A percentile compares a stretch with the other conserved stretches of the same genome.
Evolutionary conservation across 225 moss, liverwort and hornwort species (phyloP).

Genomic region (Asterella californica): DNA sequence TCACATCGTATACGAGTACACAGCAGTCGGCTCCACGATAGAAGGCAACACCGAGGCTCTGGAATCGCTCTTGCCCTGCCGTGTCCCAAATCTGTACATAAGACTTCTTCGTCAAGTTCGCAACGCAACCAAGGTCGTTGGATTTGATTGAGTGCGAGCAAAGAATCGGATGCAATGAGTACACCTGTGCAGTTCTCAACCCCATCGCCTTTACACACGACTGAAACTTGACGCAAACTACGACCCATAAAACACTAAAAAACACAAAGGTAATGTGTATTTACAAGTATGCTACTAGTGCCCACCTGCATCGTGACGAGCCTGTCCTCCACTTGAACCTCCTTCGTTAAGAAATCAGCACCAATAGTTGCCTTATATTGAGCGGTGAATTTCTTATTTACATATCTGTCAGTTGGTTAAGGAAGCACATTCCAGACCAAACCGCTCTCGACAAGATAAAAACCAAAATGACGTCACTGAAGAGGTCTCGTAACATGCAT

Average conservation of each 20-base stretch:
- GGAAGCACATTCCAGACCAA: conserved; percentile 8
- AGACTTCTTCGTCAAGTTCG: background rate
- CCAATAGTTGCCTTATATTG: conserved; percentile 99
- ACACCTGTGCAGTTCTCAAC: background rate
- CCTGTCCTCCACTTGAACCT: conserved; percentile 97
- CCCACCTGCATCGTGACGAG: conserved; percentile 97
- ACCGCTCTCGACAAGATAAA: background rate
- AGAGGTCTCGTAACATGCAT: background rate
- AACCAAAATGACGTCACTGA: background rate
- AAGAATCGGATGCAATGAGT: background rate
- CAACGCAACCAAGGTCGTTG: background rate
- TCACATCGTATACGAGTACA: conserved; percentile 94
- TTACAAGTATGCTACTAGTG: background rate
- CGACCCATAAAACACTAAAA: background rate
- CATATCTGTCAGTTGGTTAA: conserved; percentile 53
- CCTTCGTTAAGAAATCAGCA: conserved; percentile 93
- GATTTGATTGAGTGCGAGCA: background rate
- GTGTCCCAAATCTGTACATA: conserved; percentile 85
- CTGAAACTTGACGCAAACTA: background rate
- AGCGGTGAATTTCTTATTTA: conserved; percentile 99
- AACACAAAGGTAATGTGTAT: too few relatives aligned
- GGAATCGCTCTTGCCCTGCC: conserved; percentile 94
- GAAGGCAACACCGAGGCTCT: conserved; percentile 92
- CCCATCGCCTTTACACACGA: background rate
- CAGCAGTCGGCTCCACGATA: conserved; percentile 98